Percentiles rank a stretch among this genome's conserved stretches.
Evolutionary conservation across 768 basidiomycete species (phyloP).

Genomic region (Russula dissimulans): DNA sequence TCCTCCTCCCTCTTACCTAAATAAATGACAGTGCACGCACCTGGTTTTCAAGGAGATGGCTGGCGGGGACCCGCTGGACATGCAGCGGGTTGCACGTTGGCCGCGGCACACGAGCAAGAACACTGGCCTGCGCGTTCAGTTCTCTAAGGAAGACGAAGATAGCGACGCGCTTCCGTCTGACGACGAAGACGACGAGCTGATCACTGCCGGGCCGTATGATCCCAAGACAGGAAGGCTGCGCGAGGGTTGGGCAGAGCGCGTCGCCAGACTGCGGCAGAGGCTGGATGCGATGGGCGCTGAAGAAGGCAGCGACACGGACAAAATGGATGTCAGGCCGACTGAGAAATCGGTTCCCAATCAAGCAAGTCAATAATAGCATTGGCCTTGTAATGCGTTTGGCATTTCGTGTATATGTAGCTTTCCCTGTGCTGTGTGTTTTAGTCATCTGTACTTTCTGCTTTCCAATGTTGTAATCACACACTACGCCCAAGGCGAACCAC

Average conservation of each 20-base stretch:
- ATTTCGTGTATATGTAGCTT: background rate
- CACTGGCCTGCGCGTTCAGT: slow-evolving; percentile 42
- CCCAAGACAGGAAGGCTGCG: slow-evolving; percentile 14
- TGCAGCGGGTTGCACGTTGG: slow-evolving; percentile 74
- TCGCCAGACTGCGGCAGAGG: background rate
- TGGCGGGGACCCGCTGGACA: slow-evolving; percentile 59
- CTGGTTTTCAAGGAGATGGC: slow-evolving; percentile 63
- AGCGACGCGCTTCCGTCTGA: slow-evolving; percentile 17
- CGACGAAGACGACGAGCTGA: slow-evolving; percentile 15
- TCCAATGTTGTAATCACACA: too few relatives aligned
- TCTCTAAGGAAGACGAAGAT: slow-evolving; percentile 53
- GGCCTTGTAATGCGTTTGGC: background rate
- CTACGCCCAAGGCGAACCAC: background rate
- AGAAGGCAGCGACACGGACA: background rate
- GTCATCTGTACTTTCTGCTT: too few relatives aligned
- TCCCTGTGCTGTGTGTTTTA: too few relatives aligned
- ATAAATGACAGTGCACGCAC: slow-evolving; percentile 51
- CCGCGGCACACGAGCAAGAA: slow-evolving; percentile 39
- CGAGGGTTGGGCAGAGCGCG: slow-evolving; percentile 10
- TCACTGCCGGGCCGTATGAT: slow-evolving; percentile 19
- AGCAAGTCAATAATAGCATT: background rate
- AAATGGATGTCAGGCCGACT: background rate
- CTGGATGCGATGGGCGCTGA: background rate
- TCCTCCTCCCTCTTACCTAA: background rate
- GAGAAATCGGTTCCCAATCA: background rate